Evolutionary conservation across 352 stramenopile genomes (phyloP), one percentile per base, ranked within the genome.

Genomic region (Blastocystis sp.): DNA sequence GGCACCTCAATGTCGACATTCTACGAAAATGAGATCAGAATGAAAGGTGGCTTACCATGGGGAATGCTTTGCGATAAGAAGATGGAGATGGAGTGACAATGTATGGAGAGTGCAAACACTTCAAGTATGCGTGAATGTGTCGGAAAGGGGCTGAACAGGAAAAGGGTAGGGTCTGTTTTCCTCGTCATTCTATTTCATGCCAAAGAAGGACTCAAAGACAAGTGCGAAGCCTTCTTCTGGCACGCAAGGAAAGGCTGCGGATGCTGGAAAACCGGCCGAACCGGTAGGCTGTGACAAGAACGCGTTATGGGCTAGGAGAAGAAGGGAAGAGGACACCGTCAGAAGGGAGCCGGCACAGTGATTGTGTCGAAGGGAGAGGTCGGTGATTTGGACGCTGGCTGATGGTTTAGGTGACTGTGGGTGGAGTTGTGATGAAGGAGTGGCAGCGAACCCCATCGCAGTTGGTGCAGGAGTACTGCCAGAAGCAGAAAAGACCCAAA

Each of bases 391-490:
- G 9, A 65, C 10, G 6, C 28, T 34, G 28, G 43, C 1, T 19
- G 19, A 71, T 9, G 4, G 17, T 24, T 38, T 64, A 93, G 91
- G 69, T 91, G 45, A 71, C 93, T 34, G 92, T 92, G 24, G 93
- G 95, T 77, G 94, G 94, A n/a, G 91, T 97, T 0, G 68, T 94
- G 62, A 94, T 94, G 65, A 97, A 97, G 90, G 94, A 97, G 89
- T 97, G 94, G 94, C 94, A 97, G 91, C 91, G 93, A 54, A 97
- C 94, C 52, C 97, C 97, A 4, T 95, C 95, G 87, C 91, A 96
- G 90, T 84, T 99, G 62, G 91, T 99, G 87, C 91, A 92, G 28
- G 95, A 98, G 89, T 97, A 94, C 89, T 97, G 93, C 82, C 93
- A 98, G 90, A 91, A 93, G 69, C 93, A 97, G 89, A 97, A 98